A percentile compares a stretch with the other conserved stretches of the same genome.
Evolutionary conservation across 2,329 filamentous ascomycete genomes (phyloP).

Genomic region (Alternaria atra): DNA sequence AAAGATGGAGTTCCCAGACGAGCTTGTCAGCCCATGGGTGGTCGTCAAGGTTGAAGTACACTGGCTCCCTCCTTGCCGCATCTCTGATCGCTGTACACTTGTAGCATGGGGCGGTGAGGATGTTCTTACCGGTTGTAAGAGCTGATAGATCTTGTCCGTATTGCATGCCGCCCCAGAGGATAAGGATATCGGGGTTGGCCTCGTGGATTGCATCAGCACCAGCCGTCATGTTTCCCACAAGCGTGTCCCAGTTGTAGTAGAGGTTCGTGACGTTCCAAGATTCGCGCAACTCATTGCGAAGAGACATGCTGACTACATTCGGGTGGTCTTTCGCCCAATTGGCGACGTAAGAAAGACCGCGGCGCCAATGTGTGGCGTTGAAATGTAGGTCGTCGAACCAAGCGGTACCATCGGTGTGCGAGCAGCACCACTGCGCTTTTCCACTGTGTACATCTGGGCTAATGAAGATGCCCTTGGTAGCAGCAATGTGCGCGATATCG

Average conservation of each 20-base stretch:
- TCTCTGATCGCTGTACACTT: conserved; percentile 55
- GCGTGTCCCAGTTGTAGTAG: conserved; percentile 44
- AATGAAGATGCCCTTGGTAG: conserved; percentile 42
- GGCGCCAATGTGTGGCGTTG: conserved; percentile 63
- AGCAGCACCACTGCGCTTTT: conserved; percentile 48
- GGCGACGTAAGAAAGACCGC: conserved; percentile 63
- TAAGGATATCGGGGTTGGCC: conserved; percentile 62
- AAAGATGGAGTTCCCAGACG: conserved; percentile 69
- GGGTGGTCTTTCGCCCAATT: conserved; percentile 58
- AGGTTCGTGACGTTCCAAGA: conserved; percentile 39
- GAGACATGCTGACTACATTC: conserved; percentile 64
- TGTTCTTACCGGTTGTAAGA: conserved; percentile 49
- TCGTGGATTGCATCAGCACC: conserved; percentile 62
- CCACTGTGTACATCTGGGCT: conserved; percentile 44
- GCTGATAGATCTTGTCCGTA: conserved; percentile 63
- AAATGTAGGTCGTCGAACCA: conserved; percentile 67
- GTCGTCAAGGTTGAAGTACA: conserved; percentile 57
- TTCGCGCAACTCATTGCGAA: conserved; percentile 66
- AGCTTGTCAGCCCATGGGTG: conserved; percentile 64
- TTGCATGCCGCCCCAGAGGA: conserved; percentile 64
- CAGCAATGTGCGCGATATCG: conserved; percentile 37
- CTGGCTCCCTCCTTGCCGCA: conserved; percentile 54
- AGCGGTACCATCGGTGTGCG: conserved; percentile 62
- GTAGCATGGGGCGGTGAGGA: conserved; percentile 52
- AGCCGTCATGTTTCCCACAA: conserved; percentile 55